Percentiles rank a stretch among this genome's conserved stretches.
Evolutionary conservation across 2,329 filamentous ascomycete genomes (phyloP).

Genomic region (Sporothrix sp.): DNA sequence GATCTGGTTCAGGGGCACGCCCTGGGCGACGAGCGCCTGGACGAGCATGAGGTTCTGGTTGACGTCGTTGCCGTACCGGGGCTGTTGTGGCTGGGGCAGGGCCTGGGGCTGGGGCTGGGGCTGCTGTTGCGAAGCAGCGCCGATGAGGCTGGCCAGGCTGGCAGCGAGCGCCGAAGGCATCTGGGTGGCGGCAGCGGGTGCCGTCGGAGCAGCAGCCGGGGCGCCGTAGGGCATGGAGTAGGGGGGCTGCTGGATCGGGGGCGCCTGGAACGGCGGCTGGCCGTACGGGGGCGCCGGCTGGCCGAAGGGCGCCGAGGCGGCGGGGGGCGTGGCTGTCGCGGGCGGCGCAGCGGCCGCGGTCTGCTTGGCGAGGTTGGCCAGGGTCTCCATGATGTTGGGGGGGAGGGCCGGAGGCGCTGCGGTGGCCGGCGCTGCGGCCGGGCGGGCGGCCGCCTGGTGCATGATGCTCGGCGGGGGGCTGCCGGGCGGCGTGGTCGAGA

Average conservation of each 20-base stretch:
- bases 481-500: slow-evolving; percentile 62
- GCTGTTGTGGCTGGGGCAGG: slow-evolving; percentile 2
- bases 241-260: slow-evolving; percentile 22
- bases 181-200: slow-evolving; percentile 16
- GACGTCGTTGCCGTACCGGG: slow-evolving; percentile 32
- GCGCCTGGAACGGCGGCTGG: slow-evolving; percentile 28
- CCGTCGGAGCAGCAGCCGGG: slow-evolving; percentile 21
- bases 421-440: slow-evolving; percentile 21
- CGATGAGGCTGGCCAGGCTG: slow-evolving; percentile 9
- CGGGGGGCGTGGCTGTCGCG: slow-evolving; percentile 11
- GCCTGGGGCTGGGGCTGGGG: slow-evolving; percentile 22
- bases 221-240: slow-evolving; percentile 22
- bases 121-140: slow-evolving; percentile 20
- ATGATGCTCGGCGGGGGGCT: slow-evolving; percentile 43
- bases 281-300: slow-evolving; percentile 27
- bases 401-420: slow-evolving; percentile 33
- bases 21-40: slow-evolving; percentile 64
- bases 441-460: slow-evolving; percentile 24
- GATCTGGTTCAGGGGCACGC: slow-evolving; percentile 69
- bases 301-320: slow-evolving; percentile 5
- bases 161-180: slow-evolving; percentile 10
- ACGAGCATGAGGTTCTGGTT: slow-evolving; percentile 66
- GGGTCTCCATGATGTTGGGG: slow-evolving; percentile 61
- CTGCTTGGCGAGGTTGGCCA: slow-evolving; percentile 72
- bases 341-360: slow-evolving; percentile 46